Percentiles rank a stretch among this genome's conserved stretches.
Evolutionary conservation across 768 basidiomycete species (phyloP).

Genomic region (Boletus reticuloceps): DNA sequence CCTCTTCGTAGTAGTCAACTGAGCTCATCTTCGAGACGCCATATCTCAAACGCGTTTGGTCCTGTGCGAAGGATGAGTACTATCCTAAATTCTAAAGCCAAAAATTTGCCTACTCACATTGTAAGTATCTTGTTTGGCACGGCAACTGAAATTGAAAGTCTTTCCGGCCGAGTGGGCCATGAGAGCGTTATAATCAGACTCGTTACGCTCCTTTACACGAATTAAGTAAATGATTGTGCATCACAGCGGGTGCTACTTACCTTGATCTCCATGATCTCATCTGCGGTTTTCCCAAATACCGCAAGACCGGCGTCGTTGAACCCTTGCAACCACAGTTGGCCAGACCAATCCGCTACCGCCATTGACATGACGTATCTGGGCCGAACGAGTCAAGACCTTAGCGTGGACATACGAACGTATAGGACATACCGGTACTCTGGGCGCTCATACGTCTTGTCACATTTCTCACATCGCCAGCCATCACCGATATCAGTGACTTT

Average conservation of each 20-base stretch:
- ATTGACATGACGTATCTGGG: slow-evolving; percentile 76
- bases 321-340: slow-evolving; percentile 88
- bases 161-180: slow-evolving; percentile 65
- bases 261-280: slow-evolving; percentile 74
- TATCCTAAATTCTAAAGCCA: neutral
- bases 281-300: slow-evolving; percentile 75
- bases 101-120: slow-evolving; percentile 50
- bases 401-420: neutral
- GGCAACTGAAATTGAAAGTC: slow-evolving; percentile 79
- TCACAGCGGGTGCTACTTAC: slow-evolving; percentile 31
- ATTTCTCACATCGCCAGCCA: slow-evolving; percentile 94
- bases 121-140: slow-evolving; percentile 84
- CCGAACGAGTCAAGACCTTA: neutral
- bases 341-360: slow-evolving; percentile 87
- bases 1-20: slow-evolving; percentile 71
- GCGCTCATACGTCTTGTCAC: slow-evolving; percentile 61
- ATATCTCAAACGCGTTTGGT: slow-evolving; percentile 78
- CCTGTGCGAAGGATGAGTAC: slow-evolving; percentile 42
- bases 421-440: slow-evolving; percentile 77
- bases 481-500: slow-evolving; percentile 73
- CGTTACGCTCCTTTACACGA: slow-evolving; percentile 52
- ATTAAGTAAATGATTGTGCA: neutral
- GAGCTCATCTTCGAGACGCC: slow-evolving; percentile 66
- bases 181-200: slow-evolving; percentile 52
- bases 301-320: slow-evolving; percentile 89